phyloP scores from a whole-genome alignment of 179 eudicot genomes.

The Dionaea muscipula region DNA sequence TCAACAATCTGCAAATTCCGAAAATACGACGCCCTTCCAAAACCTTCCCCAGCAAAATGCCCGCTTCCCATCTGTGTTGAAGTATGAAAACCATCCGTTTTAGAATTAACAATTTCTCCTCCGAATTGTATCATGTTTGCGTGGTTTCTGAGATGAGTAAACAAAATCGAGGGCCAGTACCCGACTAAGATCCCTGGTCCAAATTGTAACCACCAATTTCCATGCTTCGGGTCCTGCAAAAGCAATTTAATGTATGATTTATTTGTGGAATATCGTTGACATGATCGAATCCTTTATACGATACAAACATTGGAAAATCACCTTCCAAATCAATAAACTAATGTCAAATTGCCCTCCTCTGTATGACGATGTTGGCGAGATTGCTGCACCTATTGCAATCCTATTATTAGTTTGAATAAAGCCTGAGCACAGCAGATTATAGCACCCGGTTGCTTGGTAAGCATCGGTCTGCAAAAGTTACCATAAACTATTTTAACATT shows the following conservation, averaged over 20 bases:
- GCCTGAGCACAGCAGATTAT: slow-evolving; percentile 57
- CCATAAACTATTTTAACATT: no score
- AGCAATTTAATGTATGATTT: no score
- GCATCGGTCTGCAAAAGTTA: slow-evolving; percentile 36
- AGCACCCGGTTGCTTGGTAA: slow-evolving; percentile 58
- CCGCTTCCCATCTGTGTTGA: slow-evolving; percentile 71
- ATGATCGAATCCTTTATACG: no score
- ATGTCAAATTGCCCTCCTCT: slow-evolving; percentile 53
- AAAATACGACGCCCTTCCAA: slow-evolving; percentile 49
- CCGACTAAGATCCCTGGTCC: slow-evolving; percentile 50
- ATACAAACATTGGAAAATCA: background rate
- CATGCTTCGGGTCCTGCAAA: slow-evolving; percentile 60
- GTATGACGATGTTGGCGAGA: slow-evolving; percentile 45
- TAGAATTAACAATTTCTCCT: slow-evolving; percentile 46
- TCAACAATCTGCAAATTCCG: slow-evolving; percentile 53
- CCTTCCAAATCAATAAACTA: slow-evolving; percentile 41
- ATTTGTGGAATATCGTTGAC: no score
- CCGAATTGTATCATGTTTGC: slow-evolving; percentile 68
- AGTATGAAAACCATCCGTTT: slow-evolving; percentile 36
- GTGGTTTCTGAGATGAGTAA: slow-evolving; percentile 37
- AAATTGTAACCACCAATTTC: slow-evolving; percentile 68
- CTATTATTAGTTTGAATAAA: slow-evolving; percentile 49
- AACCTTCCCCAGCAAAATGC: slow-evolving; percentile 50
- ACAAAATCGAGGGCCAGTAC: slow-evolving; percentile 56
- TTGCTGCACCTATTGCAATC: slow-evolving; percentile 60